phyloP scores from a whole-genome alignment of 441 rosid genomes.

The Erodium moschatum region DNA sequence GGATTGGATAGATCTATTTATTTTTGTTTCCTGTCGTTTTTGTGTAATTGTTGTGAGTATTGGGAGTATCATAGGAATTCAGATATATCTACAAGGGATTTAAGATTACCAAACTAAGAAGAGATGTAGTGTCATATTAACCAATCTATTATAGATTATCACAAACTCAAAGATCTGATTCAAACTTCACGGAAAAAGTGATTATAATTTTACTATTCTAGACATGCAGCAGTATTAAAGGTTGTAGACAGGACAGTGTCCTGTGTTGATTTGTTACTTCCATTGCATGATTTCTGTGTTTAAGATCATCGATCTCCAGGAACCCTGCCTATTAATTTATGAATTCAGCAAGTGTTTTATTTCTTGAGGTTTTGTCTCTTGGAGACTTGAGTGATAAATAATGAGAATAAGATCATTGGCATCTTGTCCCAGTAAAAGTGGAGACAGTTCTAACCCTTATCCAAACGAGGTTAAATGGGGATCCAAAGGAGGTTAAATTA shows the following conservation, averaged over 20 bases:
- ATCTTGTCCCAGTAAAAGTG: no score
- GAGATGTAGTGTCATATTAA: no score
- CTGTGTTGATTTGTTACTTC: not conserved
- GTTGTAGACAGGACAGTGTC: not conserved
- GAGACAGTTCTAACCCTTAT: not conserved
- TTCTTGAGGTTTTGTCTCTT: not conserved
- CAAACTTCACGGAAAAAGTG: not conserved
- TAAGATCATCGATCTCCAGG: not conserved
- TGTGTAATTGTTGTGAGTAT: not conserved
- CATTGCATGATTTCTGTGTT: not conserved
- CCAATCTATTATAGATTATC: no score
- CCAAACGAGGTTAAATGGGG: no score
- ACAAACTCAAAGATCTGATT: not conserved
- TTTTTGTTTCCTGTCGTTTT: not conserved
- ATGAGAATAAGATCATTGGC: not conserved
- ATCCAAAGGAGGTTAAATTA: no score
- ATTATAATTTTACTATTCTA: not conserved
- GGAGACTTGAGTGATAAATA: not conserved
- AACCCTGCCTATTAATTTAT: not conserved
- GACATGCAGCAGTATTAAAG: not conserved
- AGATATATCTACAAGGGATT: no score
- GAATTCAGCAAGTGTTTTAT: not conserved
- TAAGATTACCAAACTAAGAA: no score
- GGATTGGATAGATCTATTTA: not conserved
- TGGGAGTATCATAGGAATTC: no score